These are phyloP conservation scores for Hyphodiscus hymeniophilus DNA, from an alignment of 495 filamentous ascomycete genomes.

Conservation along the genomic window DNA sequence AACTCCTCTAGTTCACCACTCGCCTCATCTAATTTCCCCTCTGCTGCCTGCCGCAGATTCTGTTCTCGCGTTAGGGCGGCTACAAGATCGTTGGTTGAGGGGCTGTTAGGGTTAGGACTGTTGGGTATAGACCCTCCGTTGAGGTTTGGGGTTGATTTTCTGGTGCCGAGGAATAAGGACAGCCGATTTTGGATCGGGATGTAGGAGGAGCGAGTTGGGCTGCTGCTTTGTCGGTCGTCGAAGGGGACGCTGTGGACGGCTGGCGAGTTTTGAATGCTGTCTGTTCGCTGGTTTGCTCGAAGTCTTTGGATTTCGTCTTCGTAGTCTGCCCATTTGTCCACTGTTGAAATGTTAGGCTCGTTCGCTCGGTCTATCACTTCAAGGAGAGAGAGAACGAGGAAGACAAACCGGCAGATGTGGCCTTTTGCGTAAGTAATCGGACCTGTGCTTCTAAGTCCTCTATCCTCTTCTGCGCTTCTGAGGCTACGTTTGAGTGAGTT, in stretches of 20 bases:
- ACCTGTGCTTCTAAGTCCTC: slow-evolving; percentile 78
- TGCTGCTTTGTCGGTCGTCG: slow-evolving; percentile 18
- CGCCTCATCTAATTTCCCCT: slow-evolving; percentile 61
- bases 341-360: slow-evolving; percentile 6
- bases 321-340: slow-evolving; percentile 83
- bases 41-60: slow-evolving; percentile 61
- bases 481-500: slow-evolving; percentile 7
- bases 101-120: slow-evolving; percentile 24
- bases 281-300: slow-evolving; percentile 29
- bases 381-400: not conserved
- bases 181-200: slow-evolving; percentile 36
- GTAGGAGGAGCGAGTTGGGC: slow-evolving; percentile 32
- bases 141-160: slow-evolving; percentile 36
- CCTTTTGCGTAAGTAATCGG: slow-evolving; percentile 63
- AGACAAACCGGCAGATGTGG: slow-evolving; percentile 62
- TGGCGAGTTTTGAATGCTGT: not conserved
- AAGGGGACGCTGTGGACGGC: slow-evolving; percentile 20
- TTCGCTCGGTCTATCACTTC: not conserved
- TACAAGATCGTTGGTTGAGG: slow-evolving; percentile 47
- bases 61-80: slow-evolving; percentile 66
- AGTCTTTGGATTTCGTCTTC: slow-evolving; percentile 66
- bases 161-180: slow-evolving; percentile 56
- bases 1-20: slow-evolving; percentile 84
- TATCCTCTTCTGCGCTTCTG: slow-evolving; percentile 58
- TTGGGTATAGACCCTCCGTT: slow-evolving; percentile 17